Base-by-base conservation (phyloP, 805 yeast species). In the Sungouiozyma ichnusensis region DNA sequence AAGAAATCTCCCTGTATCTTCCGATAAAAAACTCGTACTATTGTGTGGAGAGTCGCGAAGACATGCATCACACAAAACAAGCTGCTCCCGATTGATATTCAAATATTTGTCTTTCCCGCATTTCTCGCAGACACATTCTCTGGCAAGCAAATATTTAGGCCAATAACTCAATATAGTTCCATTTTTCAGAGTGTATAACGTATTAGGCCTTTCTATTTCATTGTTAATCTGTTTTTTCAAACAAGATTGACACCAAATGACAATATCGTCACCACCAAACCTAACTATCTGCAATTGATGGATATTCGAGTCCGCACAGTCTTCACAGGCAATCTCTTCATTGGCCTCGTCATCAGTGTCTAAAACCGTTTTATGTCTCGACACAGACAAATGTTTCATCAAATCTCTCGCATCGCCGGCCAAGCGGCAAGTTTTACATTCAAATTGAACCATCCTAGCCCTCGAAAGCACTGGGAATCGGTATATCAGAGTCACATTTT, bases 191-290 rank as follows among this genome's bases (percentile, higher is more conserved):
- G 76, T 60, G 48, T 77, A 76, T 39, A 68, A 70, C 1, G 76
- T 71, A 2, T 19, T 32, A 0, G 79, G 71, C 37, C 63, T 66
- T 13, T 68, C 74, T 16, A 41, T 42, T 4, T 35, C 53, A 9
- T 42, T n/a, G 14, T 38, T 36, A 18, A 17, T 32, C 11, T 33
- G 33, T 45, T 71, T 72, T 29, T 48, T 51, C 16, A 67, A 57
- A 53, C 83, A 77, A 3, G 45, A 37, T 27, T 60, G 62, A 51
- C 83, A 77, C 16, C 74, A 54, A 44, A 75, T 55, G 0, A 68
- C 56, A 68, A 77, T 71, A 49, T 75, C 80, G 15, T 72, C 67
- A 20, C 78, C 74, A 1, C 78, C 81, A 52, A 67, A 73, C 33
- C 81, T 55, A 6, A 72, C 62, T 36, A 77, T 63, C 39, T 63